Evolutionary conservation across 768 basidiomycete genomes (phyloP).

Genomic region (Mycena galericulata): DNA sequence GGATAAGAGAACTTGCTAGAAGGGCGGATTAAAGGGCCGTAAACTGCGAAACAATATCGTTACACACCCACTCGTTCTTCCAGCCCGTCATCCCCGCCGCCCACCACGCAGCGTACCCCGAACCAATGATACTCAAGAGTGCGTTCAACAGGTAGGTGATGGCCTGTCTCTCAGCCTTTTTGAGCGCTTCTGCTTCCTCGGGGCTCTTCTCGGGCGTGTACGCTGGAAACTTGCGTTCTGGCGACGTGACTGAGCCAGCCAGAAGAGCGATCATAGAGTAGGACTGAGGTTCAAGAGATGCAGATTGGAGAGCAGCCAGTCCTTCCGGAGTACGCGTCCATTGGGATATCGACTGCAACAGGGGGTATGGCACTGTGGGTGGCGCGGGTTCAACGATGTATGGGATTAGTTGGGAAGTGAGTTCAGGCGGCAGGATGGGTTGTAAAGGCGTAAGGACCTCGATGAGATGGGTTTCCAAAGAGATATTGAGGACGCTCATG

Average conservation of each 20-base stretch:
- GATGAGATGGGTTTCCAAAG: conserved; percentile 74
- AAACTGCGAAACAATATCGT: not conserved
- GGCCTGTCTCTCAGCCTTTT: conserved; percentile 68
- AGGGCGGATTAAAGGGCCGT: conserved; percentile 20
- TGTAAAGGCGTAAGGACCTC: conserved; percentile 60
- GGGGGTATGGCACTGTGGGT: conserved; percentile 69
- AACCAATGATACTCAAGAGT: conserved; percentile 73
- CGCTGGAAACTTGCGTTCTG: conserved; percentile 74
- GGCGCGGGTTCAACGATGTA: conserved; percentile 53
- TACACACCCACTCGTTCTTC: conserved; percentile 81
- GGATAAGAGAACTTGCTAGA: conserved; percentile 72
- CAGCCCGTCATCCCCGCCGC: conserved; percentile 72
- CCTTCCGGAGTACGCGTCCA: conserved; percentile 75
- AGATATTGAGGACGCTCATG: conserved; percentile 64
- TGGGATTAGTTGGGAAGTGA: conserved; percentile 54
- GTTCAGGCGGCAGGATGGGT: conserved; percentile 57
- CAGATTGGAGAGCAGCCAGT: conserved; percentile 49
- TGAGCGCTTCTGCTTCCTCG: conserved; percentile 59
- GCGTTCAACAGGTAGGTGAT: conserved; percentile 80
- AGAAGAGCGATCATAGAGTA: conserved; percentile 83
- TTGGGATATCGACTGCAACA: conserved; percentile 69
- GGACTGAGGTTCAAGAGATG: conserved; percentile 61
- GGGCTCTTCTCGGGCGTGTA: conserved; percentile 60
- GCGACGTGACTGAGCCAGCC: conserved; percentile 83
- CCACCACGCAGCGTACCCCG: conserved; percentile 80